These are phyloP conservation scores for Knoxdaviesia capensis DNA, from an alignment of 2,329 filamentous ascomycete genomes.

Conservation along the genomic window DNA sequence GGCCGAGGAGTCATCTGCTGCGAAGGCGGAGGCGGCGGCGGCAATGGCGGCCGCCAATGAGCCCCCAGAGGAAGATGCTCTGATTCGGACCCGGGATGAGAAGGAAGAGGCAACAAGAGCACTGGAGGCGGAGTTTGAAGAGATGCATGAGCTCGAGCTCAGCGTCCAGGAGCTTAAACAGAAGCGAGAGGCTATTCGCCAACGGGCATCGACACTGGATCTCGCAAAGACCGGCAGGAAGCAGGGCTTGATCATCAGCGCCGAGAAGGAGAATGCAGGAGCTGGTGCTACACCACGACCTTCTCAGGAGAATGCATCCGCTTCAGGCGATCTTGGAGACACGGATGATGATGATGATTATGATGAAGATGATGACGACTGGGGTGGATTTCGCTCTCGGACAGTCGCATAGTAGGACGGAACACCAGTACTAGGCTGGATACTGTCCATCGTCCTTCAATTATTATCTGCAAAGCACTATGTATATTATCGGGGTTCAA, in stretches of 20 bases:
- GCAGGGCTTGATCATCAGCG: background rate
- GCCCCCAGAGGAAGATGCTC: constrained; percentile 28
- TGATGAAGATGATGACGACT: constrained; percentile 33
- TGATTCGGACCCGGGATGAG: constrained; percentile 39
- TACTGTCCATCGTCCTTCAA: too few relatives aligned
- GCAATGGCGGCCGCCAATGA: constrained; percentile 38
- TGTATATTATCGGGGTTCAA: too few relatives aligned
- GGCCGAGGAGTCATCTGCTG: constrained; percentile 9
- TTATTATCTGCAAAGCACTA: too few relatives aligned
- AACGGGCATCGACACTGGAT: constrained; percentile 12
- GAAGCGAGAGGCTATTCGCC: constrained; percentile 44
- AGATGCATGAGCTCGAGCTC: constrained; percentile 63
- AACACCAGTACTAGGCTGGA: too few relatives aligned
- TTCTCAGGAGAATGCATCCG: too few relatives aligned
- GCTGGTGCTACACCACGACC: background rate
- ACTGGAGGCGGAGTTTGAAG: constrained; percentile 59
- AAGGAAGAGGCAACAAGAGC: constrained; percentile 56
- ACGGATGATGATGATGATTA: constrained; percentile 29
- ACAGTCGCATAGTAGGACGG: background rate
- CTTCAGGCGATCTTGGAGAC: constrained; percentile 7
- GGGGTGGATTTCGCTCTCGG: constrained; percentile 28
- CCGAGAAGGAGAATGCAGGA: constrained; percentile 12
- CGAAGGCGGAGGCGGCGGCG: constrained; percentile 32
- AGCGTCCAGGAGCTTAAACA: constrained; percentile 49
- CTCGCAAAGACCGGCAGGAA: constrained; percentile 10